Evolutionary conservation across 2,329 filamentous ascomycete genomes (phyloP).

Genomic region (Zasmidium angulare): DNA sequence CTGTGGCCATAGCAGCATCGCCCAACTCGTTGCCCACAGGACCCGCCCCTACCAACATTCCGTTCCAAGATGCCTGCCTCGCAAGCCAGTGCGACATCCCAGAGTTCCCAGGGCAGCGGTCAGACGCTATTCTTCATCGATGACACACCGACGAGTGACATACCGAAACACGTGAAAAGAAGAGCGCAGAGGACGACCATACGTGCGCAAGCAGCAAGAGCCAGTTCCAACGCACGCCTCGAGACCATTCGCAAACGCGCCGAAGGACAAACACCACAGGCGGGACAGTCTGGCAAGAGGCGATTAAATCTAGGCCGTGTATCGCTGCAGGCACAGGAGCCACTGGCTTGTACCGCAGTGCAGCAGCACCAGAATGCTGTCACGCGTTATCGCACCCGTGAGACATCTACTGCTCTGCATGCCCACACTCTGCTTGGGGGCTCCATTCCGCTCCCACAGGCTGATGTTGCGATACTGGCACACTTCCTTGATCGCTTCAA

Average conservation of each 20-base stretch:
- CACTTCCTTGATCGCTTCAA: constrained; percentile 5
- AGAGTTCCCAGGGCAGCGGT: too few species aligned
- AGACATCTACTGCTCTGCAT: constrained; percentile 3
- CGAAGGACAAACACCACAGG: background rate
- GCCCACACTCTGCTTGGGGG: constrained; percentile 1
- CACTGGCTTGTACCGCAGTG: background rate
- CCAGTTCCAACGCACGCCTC: constrained; percentile 4
- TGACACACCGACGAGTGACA: too few species aligned
- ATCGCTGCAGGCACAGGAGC: background rate
- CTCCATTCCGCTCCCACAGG: constrained; percentile 3
- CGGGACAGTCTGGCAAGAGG: background rate
- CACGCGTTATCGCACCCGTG: background rate
- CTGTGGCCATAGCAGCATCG: too few species aligned
- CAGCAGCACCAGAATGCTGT: constrained; percentile 2
- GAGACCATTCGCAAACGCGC: constrained; percentile 6
- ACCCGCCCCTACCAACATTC: too few species aligned
- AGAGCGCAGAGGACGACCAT: background rate
- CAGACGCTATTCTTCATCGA: too few species aligned
- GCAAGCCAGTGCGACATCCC: too few species aligned
- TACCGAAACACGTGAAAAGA: too few species aligned
- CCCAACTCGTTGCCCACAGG: too few species aligned
- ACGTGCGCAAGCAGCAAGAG: constrained; percentile 6
- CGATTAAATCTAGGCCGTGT: too few species aligned
- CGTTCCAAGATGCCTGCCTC: too few species aligned
- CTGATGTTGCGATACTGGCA: constrained; percentile 1